Conservation (phyloP, 108 stramenopile species). For the Nitzschia sp. region DNA sequence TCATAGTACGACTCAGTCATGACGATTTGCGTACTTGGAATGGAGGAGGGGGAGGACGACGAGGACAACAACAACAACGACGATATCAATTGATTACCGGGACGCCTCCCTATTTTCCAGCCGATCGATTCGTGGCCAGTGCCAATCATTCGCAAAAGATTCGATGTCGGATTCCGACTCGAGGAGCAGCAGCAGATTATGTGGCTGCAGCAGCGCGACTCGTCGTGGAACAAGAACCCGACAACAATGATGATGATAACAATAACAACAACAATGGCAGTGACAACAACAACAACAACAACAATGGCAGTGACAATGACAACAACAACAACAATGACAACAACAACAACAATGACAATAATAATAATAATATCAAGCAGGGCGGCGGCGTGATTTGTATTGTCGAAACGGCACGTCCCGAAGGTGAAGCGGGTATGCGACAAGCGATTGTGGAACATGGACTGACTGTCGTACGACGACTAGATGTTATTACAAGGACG, state of each 20-base stretch:
- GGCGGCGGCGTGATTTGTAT: slow-evolving; percentile 24
- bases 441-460: slow-evolving; percentile 1
- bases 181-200: slow-evolving; percentile 35
- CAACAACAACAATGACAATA: neutral
- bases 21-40: slow-evolving; percentile 36
- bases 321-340: neutral
- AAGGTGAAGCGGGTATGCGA: slow-evolving; percentile 23
- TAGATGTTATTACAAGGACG: slow-evolving; percentile 33
- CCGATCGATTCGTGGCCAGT: slow-evolving; percentile 34
- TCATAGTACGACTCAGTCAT: slow-evolving; percentile 15
- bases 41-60: slow-evolving; percentile 1
- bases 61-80: too few species aligned
- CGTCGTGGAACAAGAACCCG: neutral
- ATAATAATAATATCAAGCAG: neutral
- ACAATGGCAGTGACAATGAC: neutral
- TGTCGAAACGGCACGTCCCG: slow-evolving; percentile 28
- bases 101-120: slow-evolving; percentile 39
- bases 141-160: slow-evolving; percentile 38
- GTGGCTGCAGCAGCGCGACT: slow-evolving; percentile 26
- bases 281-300: neutral
- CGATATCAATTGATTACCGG: slow-evolving; percentile 32
- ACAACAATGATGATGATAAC: too few species aligned
- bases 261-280: too few species aligned
- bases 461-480: slow-evolving; percentile 13
- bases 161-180: slow-evolving; percentile 35